These are phyloP conservation scores for Neopestalotiopsis clavispora DNA, from an alignment of 2,329 filamentous ascomycete genomes.

Conservation along the genomic window DNA sequence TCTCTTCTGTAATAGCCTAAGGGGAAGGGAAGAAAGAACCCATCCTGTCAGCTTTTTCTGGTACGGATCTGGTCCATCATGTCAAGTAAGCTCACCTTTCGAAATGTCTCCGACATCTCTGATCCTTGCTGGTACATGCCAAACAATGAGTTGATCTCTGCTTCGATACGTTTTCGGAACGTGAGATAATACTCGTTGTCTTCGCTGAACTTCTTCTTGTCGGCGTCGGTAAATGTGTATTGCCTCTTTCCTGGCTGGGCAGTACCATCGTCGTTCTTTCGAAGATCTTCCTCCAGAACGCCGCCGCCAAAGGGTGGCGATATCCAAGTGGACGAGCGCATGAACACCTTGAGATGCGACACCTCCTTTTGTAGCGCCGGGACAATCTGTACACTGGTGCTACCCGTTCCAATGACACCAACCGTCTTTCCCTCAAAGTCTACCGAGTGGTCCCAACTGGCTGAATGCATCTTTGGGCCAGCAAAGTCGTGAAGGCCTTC, in stretches of 20 bases:
- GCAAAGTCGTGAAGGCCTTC: slow-evolving; percentile 54
- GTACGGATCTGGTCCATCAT: neutral
- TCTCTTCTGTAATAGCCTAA: slow-evolving; percentile 46
- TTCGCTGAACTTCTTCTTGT: slow-evolving; percentile 43
- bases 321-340: slow-evolving; percentile 30
- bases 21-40: slow-evolving; percentile 38
- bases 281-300: slow-evolving; percentile 33
- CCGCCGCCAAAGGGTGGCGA: slow-evolving; percentile 27
- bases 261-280: slow-evolving; percentile 27
- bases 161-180: slow-evolving; percentile 48
- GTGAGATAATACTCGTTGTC: slow-evolving; percentile 45
- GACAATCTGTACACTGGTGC: slow-evolving; percentile 14
- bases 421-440: slow-evolving; percentile 14
- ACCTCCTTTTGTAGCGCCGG: slow-evolving; percentile 6
- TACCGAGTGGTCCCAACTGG: slow-evolving; percentile 50
- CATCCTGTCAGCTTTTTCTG: too few relatives aligned
- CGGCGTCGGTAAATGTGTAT: slow-evolving; percentile 44
- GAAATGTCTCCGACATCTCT: slow-evolving; percentile 9
- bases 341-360: slow-evolving; percentile 31
- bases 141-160: slow-evolving; percentile 47
- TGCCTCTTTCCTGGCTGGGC: slow-evolving; percentile 42
- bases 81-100: slow-evolving; percentile 29
- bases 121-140: slow-evolving; percentile 47
- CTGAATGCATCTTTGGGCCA: slow-evolving; percentile 58
- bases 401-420: slow-evolving; percentile 12